Percentiles rank a stretch among this genome's conserved stretches.
These are phyloP conservation scores for Fusarium sp. DNA, from an alignment of 2,329 filamentous ascomycete genomes.

Conservation along the genomic window DNA sequence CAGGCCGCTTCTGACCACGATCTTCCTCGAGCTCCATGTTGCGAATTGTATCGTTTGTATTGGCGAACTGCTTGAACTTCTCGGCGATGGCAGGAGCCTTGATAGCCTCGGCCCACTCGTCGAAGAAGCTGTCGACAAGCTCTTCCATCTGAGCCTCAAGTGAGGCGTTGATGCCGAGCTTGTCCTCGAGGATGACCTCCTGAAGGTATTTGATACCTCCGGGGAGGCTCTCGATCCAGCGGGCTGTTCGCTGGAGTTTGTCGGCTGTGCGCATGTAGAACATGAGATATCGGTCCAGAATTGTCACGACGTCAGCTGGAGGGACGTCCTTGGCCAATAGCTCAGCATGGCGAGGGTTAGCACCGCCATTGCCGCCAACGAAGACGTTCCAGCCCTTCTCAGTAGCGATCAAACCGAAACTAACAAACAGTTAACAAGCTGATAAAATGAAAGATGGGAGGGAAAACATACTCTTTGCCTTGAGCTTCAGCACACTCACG, in stretches of 20 bases:
- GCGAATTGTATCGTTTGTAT: slow-evolving; percentile 79
- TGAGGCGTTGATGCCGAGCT: slow-evolving; percentile 84
- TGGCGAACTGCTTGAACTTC: slow-evolving; percentile 86
- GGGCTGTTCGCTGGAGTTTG: slow-evolving; percentile 87
- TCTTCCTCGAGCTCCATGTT: slow-evolving; percentile 79
- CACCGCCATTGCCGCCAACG: slow-evolving; percentile 89
- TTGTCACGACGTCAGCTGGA: slow-evolving; percentile 83
- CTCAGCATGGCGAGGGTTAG: slow-evolving; percentile 84
- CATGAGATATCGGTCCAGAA: slow-evolving; percentile 89
- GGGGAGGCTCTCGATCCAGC: slow-evolving; percentile 87
- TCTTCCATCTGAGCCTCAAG: slow-evolving; percentile 91
- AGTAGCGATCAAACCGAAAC: slow-evolving; percentile 90
- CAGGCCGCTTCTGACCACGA: slow-evolving; percentile 79
- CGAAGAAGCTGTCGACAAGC: slow-evolving; percentile 86
- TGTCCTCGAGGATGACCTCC: slow-evolving; percentile 86
- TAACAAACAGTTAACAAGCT: slow-evolving; percentile 50
- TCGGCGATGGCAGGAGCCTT: slow-evolving; percentile 74
- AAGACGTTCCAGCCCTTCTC: slow-evolving; percentile 96
- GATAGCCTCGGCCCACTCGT: slow-evolving; percentile 91
- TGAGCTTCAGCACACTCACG: slow-evolving; percentile 93
- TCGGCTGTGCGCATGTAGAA: slow-evolving; percentile 96
- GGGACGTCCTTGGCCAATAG: slow-evolving; percentile 88
- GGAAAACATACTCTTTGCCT: slow-evolving; percentile 80
- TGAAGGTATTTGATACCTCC: slow-evolving; percentile 87
- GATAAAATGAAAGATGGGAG: not conserved